Conservation (phyloP, 192 early-diverging fungal genomes). For the Backusella macrospora region DNA sequence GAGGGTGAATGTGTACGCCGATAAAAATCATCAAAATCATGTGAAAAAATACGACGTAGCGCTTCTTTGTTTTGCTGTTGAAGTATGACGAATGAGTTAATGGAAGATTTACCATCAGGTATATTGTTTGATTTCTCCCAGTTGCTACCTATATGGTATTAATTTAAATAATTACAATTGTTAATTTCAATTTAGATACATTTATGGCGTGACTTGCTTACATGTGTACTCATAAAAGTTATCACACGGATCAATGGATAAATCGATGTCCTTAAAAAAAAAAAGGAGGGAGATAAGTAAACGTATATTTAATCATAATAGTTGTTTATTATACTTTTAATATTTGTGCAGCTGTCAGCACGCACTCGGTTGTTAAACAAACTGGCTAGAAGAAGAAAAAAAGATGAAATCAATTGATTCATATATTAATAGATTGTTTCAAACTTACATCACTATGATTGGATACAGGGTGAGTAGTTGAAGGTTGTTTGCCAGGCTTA, state of each 20-base stretch:
- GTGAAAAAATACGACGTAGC: slow-evolving; percentile 49
- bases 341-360: slow-evolving; percentile 62
- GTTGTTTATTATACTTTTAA: slow-evolving; percentile 32
- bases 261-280: slow-evolving; percentile 50
- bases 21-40: slow-evolving; percentile 41
- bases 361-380: slow-evolving; percentile 64
- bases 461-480: neutral
- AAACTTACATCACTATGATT: slow-evolving; percentile 15
- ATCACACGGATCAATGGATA: slow-evolving; percentile 60
- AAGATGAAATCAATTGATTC: neutral
- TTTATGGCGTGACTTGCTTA: slow-evolving; percentile 33
- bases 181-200: neutral
- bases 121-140: slow-evolving; percentile 59
- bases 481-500: neutral
- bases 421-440: neutral
- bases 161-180: neutral
- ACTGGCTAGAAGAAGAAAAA: slow-evolving; percentile 26
- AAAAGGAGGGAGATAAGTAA: neutral
- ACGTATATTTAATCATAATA: neutral
- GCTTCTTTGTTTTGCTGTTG: slow-evolving; percentile 38
- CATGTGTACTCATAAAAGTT: slow-evolving; percentile 72
- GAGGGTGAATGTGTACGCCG: slow-evolving; percentile 35
- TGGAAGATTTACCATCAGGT: slow-evolving; percentile 61
- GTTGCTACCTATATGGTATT: slow-evolving; percentile 48
- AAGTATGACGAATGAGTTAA: slow-evolving; percentile 26